A percentile compares a stretch with the other conserved stretches of the same genome.
These are phyloP conservation scores for Umbilicaria muhlenbergii DNA, from an alignment of 495 filamentous ascomycete genomes.

Conservation along the genomic window DNA sequence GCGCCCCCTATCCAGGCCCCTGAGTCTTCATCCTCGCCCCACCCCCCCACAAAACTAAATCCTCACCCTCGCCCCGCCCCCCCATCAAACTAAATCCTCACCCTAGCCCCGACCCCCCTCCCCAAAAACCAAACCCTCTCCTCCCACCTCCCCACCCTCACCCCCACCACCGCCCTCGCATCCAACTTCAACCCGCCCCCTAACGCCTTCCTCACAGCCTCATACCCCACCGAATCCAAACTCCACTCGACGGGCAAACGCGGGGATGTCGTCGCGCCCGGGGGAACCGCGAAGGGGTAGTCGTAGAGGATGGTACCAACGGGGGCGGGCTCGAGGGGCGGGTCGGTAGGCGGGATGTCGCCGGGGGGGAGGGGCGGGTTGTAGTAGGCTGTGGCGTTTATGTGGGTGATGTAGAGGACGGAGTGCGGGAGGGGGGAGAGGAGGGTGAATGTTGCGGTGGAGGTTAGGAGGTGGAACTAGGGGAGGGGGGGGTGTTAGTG, in stretches of 20 bases:
- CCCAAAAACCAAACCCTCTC: constrained; percentile 56
- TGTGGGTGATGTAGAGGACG: constrained; percentile 53
- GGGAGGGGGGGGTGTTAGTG: constrained; percentile 4
- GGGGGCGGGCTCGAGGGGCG: constrained; percentile 59
- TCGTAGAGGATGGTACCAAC: constrained; percentile 64
- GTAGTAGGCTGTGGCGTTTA: constrained; percentile 78
- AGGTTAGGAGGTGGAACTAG: constrained; percentile 66
- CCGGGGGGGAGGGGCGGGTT: constrained; percentile 72
- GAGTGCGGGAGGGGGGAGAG: constrained; percentile 59
- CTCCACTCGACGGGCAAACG: constrained; percentile 68
- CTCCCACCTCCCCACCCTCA: constrained; percentile 56
- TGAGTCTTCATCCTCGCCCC: no score
- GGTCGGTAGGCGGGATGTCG: no score
- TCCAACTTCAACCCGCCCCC: constrained; percentile 66
- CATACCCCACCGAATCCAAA: constrained; percentile 64
- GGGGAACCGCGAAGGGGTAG: constrained; percentile 59
- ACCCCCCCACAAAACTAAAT: not conserved
- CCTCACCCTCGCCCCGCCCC: constrained; percentile 47
- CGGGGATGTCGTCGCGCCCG: constrained; percentile 54
- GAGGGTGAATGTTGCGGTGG: constrained; percentile 72
- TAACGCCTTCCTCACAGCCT: constrained; percentile 65
- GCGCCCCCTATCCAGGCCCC: no score
- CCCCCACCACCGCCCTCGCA: constrained; percentile 54
- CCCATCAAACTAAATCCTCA: constrained; percentile 36
- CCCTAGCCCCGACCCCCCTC: constrained; percentile 56